phyloP scores from a whole-genome alignment of 306 rosid genomes.

The Quercus variabilis region DNA sequence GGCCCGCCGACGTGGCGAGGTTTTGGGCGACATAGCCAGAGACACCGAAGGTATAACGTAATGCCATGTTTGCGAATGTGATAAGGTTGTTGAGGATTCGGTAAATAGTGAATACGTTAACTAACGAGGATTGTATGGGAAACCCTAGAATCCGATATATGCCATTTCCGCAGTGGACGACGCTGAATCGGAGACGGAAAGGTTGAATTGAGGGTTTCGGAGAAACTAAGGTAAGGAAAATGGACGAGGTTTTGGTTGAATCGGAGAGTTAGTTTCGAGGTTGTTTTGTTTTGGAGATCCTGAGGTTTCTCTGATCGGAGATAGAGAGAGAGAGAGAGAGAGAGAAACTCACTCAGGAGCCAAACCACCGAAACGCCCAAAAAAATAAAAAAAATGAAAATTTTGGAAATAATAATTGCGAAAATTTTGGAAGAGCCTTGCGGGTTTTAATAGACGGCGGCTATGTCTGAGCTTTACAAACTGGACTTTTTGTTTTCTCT shows the following conservation, averaged over 20 bases:
- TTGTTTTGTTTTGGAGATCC: neutral
- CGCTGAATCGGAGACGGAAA: conserved; percentile 23
- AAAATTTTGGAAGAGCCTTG: neutral
- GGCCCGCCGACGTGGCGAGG: conserved; percentile 64
- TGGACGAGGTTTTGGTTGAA: conserved; percentile 10
- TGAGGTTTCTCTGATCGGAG: conserved; percentile 1
- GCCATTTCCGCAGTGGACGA: conserved; percentile 33
- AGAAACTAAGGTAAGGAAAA: neutral
- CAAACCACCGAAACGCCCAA: neutral
- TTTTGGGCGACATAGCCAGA: conserved; percentile 86
- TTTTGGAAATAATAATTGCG: neutral
- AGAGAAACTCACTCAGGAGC: neutral
- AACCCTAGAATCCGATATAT: conserved; percentile 36
- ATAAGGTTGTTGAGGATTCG: conserved; percentile 24
- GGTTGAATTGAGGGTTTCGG: conserved; percentile 33
- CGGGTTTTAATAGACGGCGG: neutral
- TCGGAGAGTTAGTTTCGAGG: too few relatives aligned
- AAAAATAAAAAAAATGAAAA: too few relatives aligned
- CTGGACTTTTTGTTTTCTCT: neutral
- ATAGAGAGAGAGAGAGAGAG: neutral
- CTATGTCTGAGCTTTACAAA: neutral
- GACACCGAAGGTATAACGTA: conserved; percentile 60
- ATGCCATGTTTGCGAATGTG: conserved; percentile 61
- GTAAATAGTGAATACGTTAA: conserved; percentile 39
- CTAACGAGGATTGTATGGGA: conserved; percentile 6